phyloP scores from a whole-genome alignment of 164 flowering plant genomes.

The Vitis riparia region DNA sequence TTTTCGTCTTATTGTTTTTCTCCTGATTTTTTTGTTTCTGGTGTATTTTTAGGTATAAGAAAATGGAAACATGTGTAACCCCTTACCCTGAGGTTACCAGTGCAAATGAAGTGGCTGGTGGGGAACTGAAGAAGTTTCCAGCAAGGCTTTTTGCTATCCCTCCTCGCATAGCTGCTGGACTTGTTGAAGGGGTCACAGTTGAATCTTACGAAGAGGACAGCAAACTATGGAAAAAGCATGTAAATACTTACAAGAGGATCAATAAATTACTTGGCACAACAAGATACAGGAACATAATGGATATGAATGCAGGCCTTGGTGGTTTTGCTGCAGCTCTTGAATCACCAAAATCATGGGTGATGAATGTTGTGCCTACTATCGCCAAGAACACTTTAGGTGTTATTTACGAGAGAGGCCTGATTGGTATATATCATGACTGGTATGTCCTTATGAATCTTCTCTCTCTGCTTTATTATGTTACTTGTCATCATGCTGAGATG shows the following conservation, averaged over 20 bases:
- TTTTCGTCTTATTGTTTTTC: not conserved
- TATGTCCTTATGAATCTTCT: conserved; percentile 20
- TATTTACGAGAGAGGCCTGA: conserved; percentile 78
- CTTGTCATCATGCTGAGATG: not conserved
- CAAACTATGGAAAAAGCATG: conserved; percentile 75
- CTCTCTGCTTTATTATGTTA: not conserved
- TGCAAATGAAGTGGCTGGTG: conserved; percentile 67
- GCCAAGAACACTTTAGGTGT: conserved; percentile 71
- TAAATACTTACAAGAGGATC: conserved; percentile 62
- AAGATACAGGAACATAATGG: conserved; percentile 81
- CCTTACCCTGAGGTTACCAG: conserved; percentile 59
- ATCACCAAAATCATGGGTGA: conserved; percentile 82
- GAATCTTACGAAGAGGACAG: conserved; percentile 67
- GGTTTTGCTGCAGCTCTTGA: conserved; percentile 84
- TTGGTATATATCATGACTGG: conserved; percentile 95
- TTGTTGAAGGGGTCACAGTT: conserved; percentile 57
- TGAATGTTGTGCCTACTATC: conserved; percentile 86
- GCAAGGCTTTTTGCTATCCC: conserved; percentile 73
- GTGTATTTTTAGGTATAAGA: conserved; percentile 58
- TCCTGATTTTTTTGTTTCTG: conserved; percentile 3
- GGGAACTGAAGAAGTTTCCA: conserved; percentile 77
- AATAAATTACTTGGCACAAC: conserved; percentile 59
- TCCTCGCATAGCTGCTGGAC: conserved; percentile 63
- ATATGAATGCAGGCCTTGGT: conserved; percentile 92
- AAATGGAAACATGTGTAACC: conserved; percentile 66